Evolutionary conservation across 2,329 filamentous ascomycete genomes (phyloP).

Genomic region (Esteya vermicola): DNA sequence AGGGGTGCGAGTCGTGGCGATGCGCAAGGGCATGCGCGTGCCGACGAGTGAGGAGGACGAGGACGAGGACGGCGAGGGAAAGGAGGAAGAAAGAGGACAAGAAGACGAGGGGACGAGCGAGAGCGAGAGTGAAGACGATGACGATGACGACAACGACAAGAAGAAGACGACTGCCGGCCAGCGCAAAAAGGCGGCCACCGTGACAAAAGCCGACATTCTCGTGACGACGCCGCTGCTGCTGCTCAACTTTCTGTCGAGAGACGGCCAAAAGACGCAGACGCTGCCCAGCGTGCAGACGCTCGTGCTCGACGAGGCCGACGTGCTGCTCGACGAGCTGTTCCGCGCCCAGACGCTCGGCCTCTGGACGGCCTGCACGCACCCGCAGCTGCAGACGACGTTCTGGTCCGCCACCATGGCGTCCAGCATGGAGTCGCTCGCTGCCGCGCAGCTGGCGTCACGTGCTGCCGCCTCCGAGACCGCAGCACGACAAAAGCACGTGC

Average conservation of each 20-base stretch:
- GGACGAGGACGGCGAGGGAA: conserved; percentile 17
- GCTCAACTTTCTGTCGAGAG: conserved; percentile 50
- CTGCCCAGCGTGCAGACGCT: conserved; percentile 59
- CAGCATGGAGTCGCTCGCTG: conserved; percentile 68
- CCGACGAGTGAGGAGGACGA: conserved; percentile 23
- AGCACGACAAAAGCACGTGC: conserved; percentile 17
- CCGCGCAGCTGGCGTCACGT: conserved; percentile 48
- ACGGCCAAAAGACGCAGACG: conserved; percentile 22
- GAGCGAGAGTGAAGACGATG: too few species aligned
- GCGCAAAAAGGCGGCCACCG: conserved; percentile 18
- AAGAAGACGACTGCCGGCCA: conserved; percentile 6
- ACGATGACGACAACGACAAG: not conserved
- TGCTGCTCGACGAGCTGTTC: conserved; percentile 83
- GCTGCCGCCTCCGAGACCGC: too few species aligned
- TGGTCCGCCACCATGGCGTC: conserved; percentile 98
- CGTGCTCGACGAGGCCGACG: conserved; percentile 87
- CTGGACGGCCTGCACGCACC: conserved; percentile 64
- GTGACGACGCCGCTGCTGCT: conserved; percentile 70
- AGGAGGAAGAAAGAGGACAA: conserved; percentile 12
- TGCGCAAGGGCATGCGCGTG: conserved; percentile 74
- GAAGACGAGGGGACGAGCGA: too few species aligned
- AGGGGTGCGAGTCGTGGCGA: conserved; percentile 62
- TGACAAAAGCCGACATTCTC: conserved; percentile 63
- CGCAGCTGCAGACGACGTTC: conserved; percentile 58
- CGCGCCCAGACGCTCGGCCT: conserved; percentile 74